Evolutionary conservation across 257 asterid species (phyloP).

Genomic region (Gentiana straminea): DNA sequence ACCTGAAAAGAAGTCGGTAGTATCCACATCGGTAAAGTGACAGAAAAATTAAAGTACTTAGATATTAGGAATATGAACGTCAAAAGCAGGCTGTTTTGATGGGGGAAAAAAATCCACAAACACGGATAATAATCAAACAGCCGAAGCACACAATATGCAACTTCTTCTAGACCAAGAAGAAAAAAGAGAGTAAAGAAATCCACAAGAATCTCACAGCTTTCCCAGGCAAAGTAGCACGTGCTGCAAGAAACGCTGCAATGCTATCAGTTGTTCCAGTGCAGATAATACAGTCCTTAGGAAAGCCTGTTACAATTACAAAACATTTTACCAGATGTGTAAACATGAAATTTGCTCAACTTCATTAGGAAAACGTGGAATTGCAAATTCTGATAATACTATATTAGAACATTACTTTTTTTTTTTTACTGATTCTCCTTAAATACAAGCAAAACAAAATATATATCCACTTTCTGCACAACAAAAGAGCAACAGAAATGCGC

Average conservation of each 20-base stretch:
- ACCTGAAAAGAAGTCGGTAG: conserved; percentile 32
- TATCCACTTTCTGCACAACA: no score
- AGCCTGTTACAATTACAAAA: conserved; percentile 35
- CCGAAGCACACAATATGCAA: not conserved
- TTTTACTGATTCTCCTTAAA: no score
- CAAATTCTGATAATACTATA: no score
- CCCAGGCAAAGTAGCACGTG: conserved; percentile 79
- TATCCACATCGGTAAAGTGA: not conserved
- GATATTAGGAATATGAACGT: not conserved
- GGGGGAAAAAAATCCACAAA: not conserved
- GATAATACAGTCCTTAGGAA: conserved; percentile 56
- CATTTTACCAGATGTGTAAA: not conserved
- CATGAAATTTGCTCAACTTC: no score
- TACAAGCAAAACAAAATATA: no score
- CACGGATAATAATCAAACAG: not conserved
- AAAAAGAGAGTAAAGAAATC: conserved; percentile 1
- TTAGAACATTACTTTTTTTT: no score
- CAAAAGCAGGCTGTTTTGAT: not conserved
- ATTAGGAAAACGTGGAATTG: no score
- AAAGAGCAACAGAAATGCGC: no score
- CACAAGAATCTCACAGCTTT: conserved; percentile 54
- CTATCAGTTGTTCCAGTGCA: conserved; percentile 98
- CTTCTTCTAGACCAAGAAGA: not conserved
- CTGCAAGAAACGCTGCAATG: conserved; percentile 91
- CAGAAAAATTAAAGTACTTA: not conserved